Percentiles rank a stretch among this genome's conserved stretches.
Evolutionary conservation across 2,329 filamentous ascomycete genomes (phyloP).

Genomic region (Talaromyces marneffei): DNA sequence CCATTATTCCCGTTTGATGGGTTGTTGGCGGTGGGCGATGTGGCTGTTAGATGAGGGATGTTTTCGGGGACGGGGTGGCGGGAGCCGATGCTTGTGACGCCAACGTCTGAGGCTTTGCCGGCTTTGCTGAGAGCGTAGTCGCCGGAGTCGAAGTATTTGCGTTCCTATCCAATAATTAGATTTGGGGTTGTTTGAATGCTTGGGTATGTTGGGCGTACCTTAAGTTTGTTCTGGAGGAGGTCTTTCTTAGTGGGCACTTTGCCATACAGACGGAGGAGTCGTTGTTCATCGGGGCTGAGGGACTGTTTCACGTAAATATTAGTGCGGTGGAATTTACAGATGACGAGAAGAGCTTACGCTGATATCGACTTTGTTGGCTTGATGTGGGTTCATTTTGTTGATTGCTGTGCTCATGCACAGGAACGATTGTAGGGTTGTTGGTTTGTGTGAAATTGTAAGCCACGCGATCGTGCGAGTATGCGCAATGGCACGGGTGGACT

Average conservation of each 20-base stretch:
- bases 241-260: slow-evolving; percentile 96
- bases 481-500: neutral
- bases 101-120: slow-evolving; percentile 89
- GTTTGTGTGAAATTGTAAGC: neutral
- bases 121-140: slow-evolving; percentile 97
- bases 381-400: slow-evolving; percentile 76
- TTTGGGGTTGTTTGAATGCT: neutral
- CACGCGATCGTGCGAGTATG: neutral
- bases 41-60: slow-evolving; percentile 80
- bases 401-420: slow-evolving; percentile 7
- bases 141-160: slow-evolving; percentile 96
- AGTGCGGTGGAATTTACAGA: neutral
- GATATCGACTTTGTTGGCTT: slow-evolving; percentile 98
- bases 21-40: slow-evolving; percentile 42
- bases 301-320: slow-evolving; percentile 54
- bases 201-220: slow-evolving; percentile 45
- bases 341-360: slow-evolving; percentile 60
- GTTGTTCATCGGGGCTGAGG: slow-evolving; percentile 89
- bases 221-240: slow-evolving; percentile 94
- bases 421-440: neutral
- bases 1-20: slow-evolving; percentile 20
- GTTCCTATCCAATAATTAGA: slow-evolving; percentile 54
- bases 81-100: slow-evolving; percentile 87
- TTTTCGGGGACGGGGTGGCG: slow-evolving; percentile 93
- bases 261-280: slow-evolving; percentile 93